Evolutionary conservation across 2,329 filamentous ascomycete species (phyloP).

Genomic region (Penicillium sp.): DNA sequence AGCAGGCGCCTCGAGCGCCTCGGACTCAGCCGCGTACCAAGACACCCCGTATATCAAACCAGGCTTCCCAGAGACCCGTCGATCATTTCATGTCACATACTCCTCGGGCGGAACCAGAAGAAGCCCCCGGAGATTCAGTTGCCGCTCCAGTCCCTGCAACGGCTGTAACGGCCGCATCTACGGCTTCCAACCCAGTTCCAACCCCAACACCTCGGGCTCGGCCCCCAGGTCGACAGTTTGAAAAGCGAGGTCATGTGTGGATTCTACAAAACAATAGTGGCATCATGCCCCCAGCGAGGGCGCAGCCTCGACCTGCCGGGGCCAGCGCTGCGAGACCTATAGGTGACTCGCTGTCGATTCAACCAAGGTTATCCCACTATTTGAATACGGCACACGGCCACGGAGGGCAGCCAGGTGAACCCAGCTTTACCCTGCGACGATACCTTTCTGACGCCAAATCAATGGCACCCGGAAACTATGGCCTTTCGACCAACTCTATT

Average conservation of each 20-base stretch:
- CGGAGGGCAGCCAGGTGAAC: constrained; percentile 25
- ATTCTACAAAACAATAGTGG: constrained; percentile 35
- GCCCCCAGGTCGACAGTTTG: constrained; percentile 7
- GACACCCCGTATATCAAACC: constrained; percentile 6
- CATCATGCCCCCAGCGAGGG: constrained; percentile 39
- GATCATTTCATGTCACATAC: constrained; percentile 4
- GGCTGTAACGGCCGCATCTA: neutral
- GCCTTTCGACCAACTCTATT: neutral
- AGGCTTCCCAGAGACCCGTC: neutral
- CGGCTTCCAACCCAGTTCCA: neutral
- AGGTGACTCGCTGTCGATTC: constrained; percentile 14
- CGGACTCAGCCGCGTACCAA: neutral
- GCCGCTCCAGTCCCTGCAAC: constrained; percentile 1
- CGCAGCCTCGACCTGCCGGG: constrained; percentile 36
- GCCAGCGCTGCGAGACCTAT: constrained; percentile 28
- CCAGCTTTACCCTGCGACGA: constrained; percentile 37
- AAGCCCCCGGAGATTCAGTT: neutral
- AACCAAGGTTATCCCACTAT: constrained; percentile 32
- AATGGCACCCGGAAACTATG: neutral
- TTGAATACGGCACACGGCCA: constrained; percentile 35
- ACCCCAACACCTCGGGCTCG: neutral
- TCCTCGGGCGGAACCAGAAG: constrained; percentile 4
- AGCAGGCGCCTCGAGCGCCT: neutral
- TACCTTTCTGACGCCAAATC: constrained; percentile 31
- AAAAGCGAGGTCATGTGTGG: constrained; percentile 33